Conservation (phyloP, 2,329 filamentous ascomycete species). For the Triangularia verruculosa region DNA sequence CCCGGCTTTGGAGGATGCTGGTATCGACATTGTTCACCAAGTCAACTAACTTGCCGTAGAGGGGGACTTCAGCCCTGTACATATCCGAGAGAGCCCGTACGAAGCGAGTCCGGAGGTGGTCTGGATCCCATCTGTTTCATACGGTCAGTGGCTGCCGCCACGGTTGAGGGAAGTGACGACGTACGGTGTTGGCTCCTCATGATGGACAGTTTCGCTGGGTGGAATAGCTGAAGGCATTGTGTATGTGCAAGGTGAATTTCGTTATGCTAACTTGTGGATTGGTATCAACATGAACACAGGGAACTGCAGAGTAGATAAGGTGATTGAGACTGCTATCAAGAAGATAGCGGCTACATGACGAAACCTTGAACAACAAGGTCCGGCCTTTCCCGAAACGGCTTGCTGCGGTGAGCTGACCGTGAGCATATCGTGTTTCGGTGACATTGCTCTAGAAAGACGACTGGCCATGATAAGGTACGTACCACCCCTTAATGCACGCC, state of each 20-base stretch:
- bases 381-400: not conserved
- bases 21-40: constrained; percentile 14
- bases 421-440: not conserved
- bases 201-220: not conserved
- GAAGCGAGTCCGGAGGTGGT: constrained; percentile 14
- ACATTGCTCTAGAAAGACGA: not conserved
- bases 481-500: not conserved
- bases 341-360: not conserved
- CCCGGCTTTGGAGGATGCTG: constrained; percentile 21
- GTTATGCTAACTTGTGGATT: not conserved
- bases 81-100: constrained; percentile 13
- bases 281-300: not conserved
- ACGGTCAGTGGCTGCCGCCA: not conserved
- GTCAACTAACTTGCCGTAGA: constrained; percentile 15
- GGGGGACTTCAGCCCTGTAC: constrained; percentile 16
- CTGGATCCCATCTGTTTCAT: constrained; percentile 8
- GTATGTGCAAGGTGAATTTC: not conserved
- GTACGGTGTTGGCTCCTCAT: not conserved
- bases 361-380: not conserved
- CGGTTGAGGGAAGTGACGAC: not conserved
- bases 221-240: not conserved
- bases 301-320: not conserved
- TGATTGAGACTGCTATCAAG: not conserved
- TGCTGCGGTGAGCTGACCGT: not conserved
- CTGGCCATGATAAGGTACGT: not conserved